Conservation (phyloP, 805 yeast species). For the Blastobotrys robertii region DNA sequence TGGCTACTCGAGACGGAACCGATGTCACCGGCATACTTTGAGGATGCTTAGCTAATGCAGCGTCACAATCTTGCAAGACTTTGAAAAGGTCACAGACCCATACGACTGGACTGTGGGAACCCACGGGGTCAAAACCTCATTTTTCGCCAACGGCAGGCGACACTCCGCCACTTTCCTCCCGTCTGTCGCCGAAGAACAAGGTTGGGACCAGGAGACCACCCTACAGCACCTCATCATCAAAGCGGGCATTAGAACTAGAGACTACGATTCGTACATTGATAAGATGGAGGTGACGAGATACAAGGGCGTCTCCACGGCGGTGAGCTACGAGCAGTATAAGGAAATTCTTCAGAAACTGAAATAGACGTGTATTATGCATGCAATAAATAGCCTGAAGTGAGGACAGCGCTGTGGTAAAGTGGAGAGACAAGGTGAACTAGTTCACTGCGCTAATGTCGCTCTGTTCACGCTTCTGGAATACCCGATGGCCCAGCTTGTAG, state of each 20-base stretch:
- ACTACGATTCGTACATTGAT: constrained; percentile 17
- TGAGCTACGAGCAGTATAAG: constrained; percentile 35
- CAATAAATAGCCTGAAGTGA: neutral
- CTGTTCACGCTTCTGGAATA: constrained; percentile 7
- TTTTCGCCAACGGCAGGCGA: constrained; percentile 31
- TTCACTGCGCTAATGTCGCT: too few species aligned
- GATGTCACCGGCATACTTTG: neutral
- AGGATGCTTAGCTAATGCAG: constrained; percentile 16
- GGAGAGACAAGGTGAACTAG: too few species aligned
- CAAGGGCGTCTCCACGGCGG: constrained; percentile 40
- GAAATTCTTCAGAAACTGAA: constrained; percentile 3
- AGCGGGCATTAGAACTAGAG: constrained; percentile 32
- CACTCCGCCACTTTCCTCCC: constrained; percentile 82
- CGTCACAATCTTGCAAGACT: constrained; percentile 59
- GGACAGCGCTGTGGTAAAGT: too few species aligned
- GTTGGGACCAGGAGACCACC: constrained; percentile 69
- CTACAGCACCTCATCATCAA: constrained; percentile 60
- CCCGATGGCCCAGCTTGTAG: constrained; percentile 40
- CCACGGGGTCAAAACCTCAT: constrained; percentile 66
- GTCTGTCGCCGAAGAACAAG: constrained; percentile 79
- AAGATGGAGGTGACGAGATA: constrained; percentile 44
- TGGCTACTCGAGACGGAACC: neutral
- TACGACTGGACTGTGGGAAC: constrained; percentile 72
- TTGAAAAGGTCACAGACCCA: constrained; percentile 41
- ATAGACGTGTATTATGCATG: neutral